These are phyloP conservation scores for Xylaria longipes DNA, from an alignment of 495 filamentous ascomycete genomes.

Conservation along the genomic window DNA sequence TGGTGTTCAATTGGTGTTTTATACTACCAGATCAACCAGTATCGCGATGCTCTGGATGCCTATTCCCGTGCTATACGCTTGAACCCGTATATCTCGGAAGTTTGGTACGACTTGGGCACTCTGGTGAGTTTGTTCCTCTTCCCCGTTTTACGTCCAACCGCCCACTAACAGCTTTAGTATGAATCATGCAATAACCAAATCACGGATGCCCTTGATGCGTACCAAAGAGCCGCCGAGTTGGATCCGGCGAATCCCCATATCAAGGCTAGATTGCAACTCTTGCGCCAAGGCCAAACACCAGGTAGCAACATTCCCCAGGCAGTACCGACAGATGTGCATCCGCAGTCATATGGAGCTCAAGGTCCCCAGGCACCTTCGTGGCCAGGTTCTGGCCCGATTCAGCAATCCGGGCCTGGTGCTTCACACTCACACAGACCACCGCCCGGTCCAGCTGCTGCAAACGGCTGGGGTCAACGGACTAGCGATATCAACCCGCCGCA, in stretches of 20 bases:
- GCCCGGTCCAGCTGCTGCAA: constrained; percentile 65
- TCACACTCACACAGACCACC: constrained; percentile 65
- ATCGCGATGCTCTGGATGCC: constrained; percentile 96
- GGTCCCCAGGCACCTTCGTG: constrained; percentile 84
- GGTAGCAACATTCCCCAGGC: constrained; percentile 48
- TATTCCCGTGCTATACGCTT: constrained; percentile 97
- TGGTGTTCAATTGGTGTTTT: constrained; percentile 99
- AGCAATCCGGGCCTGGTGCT: constrained; percentile 59
- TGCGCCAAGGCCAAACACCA: constrained; percentile 78
- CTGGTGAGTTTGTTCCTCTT: constrained; percentile 66
- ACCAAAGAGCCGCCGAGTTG: constrained; percentile 91
- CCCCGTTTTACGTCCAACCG: constrained; percentile 16
- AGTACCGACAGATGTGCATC: constrained; percentile 62
- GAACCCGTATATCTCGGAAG: constrained; percentile 98
- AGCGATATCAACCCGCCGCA: constrained; percentile 79
- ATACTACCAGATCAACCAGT: constrained; percentile 99
- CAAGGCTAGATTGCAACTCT: constrained; percentile 88
- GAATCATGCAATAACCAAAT: constrained; percentile 99
- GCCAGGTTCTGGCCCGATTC: constrained; percentile 71
- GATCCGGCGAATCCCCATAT: constrained; percentile 94
- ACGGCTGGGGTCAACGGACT: constrained; percentile 77
- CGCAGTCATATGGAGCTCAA: constrained; percentile 77
- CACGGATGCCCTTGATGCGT: constrained; percentile 93
- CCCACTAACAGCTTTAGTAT: constrained; percentile 65
- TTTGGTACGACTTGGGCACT: constrained; percentile 99